Evolutionary conservation across 495 filamentous ascomycete genomes (phyloP), one percentile per base, ranked within the genome.

Genomic region (Neurospora sp.): DNA sequence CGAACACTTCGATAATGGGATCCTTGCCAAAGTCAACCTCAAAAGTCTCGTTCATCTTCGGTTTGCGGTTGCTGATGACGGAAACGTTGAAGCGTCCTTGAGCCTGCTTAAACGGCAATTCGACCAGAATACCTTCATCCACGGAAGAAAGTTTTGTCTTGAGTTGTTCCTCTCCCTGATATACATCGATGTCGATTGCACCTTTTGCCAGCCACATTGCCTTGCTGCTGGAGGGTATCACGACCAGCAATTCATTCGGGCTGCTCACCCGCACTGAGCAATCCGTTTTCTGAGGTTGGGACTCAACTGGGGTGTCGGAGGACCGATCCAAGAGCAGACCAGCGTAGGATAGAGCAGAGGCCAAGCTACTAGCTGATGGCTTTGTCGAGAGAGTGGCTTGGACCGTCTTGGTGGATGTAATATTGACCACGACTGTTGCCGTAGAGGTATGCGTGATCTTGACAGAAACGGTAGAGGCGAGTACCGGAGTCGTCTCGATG

Each of bases 11-110:
- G 38, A 72, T 78, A 6, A 83, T 74, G 35, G 79, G 75, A 27
- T 59, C 48, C 72, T 74, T 82, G 40, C 83, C 84, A 70, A 86
- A 83, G 71, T 85, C 77, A 8, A 86, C 74, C 35, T 79, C 77
- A 69, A 83, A 84, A 0, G 83, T 83, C 76, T 86, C 82, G 71
- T 85, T 83, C 69, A 85, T 79, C 74, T 79, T 83, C 22, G 84
- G 84, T 44, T 77, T 81, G 69, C 79, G 79, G 22, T 76, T 83
- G 3, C 83, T 85, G 61, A 81, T 79, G 44, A 86, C 82, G 1
- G 81, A 79, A 22, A 86, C 79, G 65, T 81, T 82, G 27, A 86
- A 65, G 37, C 80, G 74, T 40, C 82, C 84, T 37, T 85, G 72
- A 17, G 83, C 83, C 35, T 85, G 82, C 38, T 79, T 81, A 10